Percentiles rank a stretch among this genome's conserved stretches.
Conservation (phyloP, 495 filamentous ascomycete species). For the Penicillium argentinense region DNA sequence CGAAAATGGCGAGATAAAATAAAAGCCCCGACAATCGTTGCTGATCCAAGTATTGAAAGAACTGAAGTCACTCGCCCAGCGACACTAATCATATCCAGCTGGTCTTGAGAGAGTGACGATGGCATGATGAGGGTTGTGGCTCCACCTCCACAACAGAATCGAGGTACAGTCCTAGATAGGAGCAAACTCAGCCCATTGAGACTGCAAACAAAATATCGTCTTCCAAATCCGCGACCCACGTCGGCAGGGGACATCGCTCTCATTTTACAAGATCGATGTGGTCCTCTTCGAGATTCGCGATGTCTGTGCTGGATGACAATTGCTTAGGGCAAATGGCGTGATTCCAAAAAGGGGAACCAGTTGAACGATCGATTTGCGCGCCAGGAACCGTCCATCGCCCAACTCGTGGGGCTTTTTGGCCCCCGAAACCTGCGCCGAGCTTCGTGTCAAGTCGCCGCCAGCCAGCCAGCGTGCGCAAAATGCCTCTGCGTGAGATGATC, state of each 20-base stretch:
- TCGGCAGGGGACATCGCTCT: no score
- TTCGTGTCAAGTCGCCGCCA: background rate
- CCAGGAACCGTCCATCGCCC: background rate
- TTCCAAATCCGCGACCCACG: background rate
- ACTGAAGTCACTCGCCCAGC: conserved; percentile 38
- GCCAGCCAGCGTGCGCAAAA: background rate
- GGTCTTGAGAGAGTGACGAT: conserved; percentile 24
- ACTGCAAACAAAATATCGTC: background rate
- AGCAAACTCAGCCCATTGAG: no score
- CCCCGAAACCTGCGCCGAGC: background rate
- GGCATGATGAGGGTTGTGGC: conserved; percentile 20
- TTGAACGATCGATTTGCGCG: background rate
- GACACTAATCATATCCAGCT: conserved; percentile 30
- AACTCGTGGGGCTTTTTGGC: background rate
- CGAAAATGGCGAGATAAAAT: conserved; percentile 39
- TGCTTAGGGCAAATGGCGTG: conserved; percentile 19
- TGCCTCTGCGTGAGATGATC: background rate
- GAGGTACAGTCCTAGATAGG: no score
- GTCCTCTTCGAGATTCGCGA: background rate
- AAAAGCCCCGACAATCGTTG: conserved; percentile 42
- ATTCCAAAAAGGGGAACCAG: conserved; percentile 3
- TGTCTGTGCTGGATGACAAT: conserved; percentile 9
- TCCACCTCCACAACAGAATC: conserved; percentile 11
- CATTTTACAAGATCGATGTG: conserved; percentile 1
- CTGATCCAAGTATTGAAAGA: conserved; percentile 38